Evolutionary conservation across 1,284 basidiomycete species (phyloP).

Genomic region (Rhodotorula sp.): DNA sequence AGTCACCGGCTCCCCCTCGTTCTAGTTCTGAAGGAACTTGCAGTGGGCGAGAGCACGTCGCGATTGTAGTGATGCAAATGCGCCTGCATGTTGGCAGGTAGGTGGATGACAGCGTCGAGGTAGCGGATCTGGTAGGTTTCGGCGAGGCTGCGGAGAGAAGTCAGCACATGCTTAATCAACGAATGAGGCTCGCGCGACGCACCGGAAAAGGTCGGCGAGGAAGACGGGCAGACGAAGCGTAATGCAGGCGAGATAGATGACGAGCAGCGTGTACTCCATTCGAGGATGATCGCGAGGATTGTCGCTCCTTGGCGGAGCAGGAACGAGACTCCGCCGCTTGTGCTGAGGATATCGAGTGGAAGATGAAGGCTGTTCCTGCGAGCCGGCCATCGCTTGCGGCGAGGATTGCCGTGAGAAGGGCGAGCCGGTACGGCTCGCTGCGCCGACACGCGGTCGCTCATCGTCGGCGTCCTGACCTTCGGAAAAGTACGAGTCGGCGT

Average conservation of each 20-base stretch:
- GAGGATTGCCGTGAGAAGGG: not conserved
- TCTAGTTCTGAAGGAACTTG: not conserved
- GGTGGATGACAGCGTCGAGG: slow-evolving; percentile 24
- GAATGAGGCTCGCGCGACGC: not conserved
- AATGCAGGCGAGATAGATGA: slow-evolving; percentile 41
- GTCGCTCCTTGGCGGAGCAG: not conserved
- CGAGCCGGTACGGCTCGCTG: not conserved
- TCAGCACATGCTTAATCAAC: no score
- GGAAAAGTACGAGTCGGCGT: slow-evolving; percentile 16
- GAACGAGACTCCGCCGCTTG: not conserved
- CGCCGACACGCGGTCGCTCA: slow-evolving; percentile 6
- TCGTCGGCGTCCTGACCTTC: slow-evolving; percentile 24
- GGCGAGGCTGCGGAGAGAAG: slow-evolving; percentile 32
- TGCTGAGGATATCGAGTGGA: not conserved
- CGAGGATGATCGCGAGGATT: slow-evolving; percentile 20
- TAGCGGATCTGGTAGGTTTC: slow-evolving; percentile 37
- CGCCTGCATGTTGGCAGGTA: slow-evolving; percentile 34
- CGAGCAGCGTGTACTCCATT: slow-evolving; percentile 32
- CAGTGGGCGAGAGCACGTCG: slow-evolving; percentile 10
- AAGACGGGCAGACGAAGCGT: slow-evolving; percentile 39
- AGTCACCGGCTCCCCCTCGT: not conserved
- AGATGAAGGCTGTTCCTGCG: not conserved
- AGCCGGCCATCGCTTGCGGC: not conserved
- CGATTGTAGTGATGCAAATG: slow-evolving; percentile 18
- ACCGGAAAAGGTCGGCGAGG: slow-evolving; percentile 41